A percentile compares a stretch with the other conserved stretches of the same genome.
Evolutionary conservation across 2,329 filamentous ascomycete species (phyloP).

Genomic region (Aspergillus novofumigatus): DNA sequence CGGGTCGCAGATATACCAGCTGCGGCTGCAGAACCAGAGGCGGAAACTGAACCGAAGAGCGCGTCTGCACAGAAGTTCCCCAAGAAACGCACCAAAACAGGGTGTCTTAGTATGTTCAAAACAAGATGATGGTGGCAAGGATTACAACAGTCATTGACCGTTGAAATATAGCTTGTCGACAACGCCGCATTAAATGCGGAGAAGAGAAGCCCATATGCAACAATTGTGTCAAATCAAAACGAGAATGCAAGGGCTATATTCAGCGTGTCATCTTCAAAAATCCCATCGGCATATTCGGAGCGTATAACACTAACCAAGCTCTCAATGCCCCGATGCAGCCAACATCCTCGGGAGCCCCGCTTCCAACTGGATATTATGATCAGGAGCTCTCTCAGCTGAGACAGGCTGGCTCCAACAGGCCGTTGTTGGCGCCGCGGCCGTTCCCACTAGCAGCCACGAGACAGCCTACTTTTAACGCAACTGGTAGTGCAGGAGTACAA

Average conservation of each 20-base stretch:
- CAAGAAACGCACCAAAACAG: slow-evolving; percentile 81
- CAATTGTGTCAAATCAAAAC: slow-evolving; percentile 45
- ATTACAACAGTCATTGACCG: slow-evolving; percentile 11
- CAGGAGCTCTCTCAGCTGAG: slow-evolving; percentile 23
- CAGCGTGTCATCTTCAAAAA: slow-evolving; percentile 41
- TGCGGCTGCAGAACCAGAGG: slow-evolving; percentile 1
- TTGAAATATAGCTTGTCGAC: slow-evolving; percentile 67
- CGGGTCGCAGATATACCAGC: slow-evolving; percentile 4
- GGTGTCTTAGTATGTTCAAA: slow-evolving; percentile 69
- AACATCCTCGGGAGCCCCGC: slow-evolving; percentile 13
- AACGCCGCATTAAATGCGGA: slow-evolving; percentile 93
- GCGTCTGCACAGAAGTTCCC: slow-evolving; percentile 26
- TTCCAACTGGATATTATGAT: slow-evolving; percentile 18
- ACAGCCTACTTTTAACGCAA: slow-evolving; percentile 9
- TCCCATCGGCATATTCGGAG: slow-evolving; percentile 32
- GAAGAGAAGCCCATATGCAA: slow-evolving; percentile 60
- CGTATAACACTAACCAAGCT: slow-evolving; percentile 14
- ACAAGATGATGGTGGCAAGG: slow-evolving; percentile 15
- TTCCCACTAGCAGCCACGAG: slow-evolving; percentile 8
- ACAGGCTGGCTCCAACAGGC: slow-evolving; percentile 29
- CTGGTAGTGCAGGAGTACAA: slow-evolving; percentile 1
- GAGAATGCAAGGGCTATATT: slow-evolving; percentile 43
- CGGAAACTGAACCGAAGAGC: slow-evolving; percentile 16
- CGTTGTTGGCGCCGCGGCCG: slow-evolving; percentile 32
- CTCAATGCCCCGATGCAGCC: slow-evolving; percentile 21